Conservation (phyloP, 257 asterid species). For the Apocynum venetum region DNA sequence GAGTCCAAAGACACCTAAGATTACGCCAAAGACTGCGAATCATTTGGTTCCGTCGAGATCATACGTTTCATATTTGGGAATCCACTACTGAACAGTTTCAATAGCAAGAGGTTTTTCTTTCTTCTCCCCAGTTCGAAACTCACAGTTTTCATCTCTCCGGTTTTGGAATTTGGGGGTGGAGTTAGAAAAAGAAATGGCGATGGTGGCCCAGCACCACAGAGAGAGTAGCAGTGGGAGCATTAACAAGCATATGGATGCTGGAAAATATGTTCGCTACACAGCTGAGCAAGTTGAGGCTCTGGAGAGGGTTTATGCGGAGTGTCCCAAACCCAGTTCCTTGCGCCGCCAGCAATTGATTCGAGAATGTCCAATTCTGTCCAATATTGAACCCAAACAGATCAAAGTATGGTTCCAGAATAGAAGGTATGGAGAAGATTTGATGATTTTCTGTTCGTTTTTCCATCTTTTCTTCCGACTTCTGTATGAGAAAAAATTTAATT, state of each 20-base stretch:
- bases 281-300: conserved; percentile 93
- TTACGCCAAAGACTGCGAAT: conserved; percentile 19
- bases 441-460: background rate
- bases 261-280: conserved; percentile 85
- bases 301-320: conserved; percentile 85
- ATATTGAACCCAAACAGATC: conserved; percentile 91
- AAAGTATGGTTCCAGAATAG: conserved; percentile 97
- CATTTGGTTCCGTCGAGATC: conserved; percentile 44
- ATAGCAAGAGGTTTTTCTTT: conserved; percentile 7
- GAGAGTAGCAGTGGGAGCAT: conserved; percentile 84
- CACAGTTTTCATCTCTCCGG: conserved; percentile 9
- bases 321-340: conserved; percentile 86
- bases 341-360: conserved; percentile 88
- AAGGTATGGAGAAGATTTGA: conserved; percentile 38
- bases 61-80: conserved; percentile 36
- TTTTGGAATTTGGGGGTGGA: conserved; percentile 6
- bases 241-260: conserved; percentile 68
- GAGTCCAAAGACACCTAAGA: conserved; percentile 24
- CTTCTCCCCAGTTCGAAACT: conserved; percentile 18
- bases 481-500: background rate
- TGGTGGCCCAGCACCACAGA: conserved; percentile 80
- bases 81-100: conserved; percentile 24
- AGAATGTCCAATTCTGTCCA: conserved; percentile 74
- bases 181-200: conserved; percentile 53
- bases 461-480: background rate